A percentile compares a stretch with the other conserved stretches of the same genome.
These are phyloP conservation scores for Fraxinus sp. DNA, from an alignment of 305 asterid genomes.

Conservation along the genomic window DNA sequence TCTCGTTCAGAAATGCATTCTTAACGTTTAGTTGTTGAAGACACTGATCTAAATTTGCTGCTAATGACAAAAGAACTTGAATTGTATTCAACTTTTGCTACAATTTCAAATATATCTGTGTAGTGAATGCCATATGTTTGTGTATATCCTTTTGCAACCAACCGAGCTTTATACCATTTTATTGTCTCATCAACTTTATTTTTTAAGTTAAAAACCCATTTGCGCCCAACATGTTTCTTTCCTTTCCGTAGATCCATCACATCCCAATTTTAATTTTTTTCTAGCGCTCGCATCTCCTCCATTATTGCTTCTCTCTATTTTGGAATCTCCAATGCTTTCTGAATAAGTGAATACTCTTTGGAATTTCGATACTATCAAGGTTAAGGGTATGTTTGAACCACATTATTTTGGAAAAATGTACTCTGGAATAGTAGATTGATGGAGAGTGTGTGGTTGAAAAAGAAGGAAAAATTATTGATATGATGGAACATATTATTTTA, in stretches of 20 bases:
- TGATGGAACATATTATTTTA: no score
- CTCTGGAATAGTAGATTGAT: no score
- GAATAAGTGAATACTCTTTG: no score
- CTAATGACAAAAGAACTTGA: background rate
- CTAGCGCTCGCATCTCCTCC: background rate
- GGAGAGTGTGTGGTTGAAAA: no score
- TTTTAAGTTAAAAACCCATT: background rate
- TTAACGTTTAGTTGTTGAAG: background rate
- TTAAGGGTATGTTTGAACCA: no score
- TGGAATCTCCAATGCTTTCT: no score
- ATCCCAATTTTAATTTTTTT: background rate
- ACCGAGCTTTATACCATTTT: background rate
- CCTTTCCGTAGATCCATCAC: background rate
- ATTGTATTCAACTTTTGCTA: background rate
- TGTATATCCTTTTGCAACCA: background rate
- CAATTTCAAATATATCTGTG: no score
- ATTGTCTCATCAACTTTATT: background rate
- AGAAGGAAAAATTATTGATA: no score
- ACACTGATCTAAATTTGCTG: background rate
- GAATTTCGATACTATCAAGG: no score
- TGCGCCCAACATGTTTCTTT: background rate
- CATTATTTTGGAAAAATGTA: no score
- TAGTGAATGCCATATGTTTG: background rate
- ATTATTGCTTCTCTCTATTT: background rate
- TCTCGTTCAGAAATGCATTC: background rate